phyloP scores from a whole-genome alignment of 108 stramenopile genomes.

The Cyclostephanos tholiformis region DNA sequence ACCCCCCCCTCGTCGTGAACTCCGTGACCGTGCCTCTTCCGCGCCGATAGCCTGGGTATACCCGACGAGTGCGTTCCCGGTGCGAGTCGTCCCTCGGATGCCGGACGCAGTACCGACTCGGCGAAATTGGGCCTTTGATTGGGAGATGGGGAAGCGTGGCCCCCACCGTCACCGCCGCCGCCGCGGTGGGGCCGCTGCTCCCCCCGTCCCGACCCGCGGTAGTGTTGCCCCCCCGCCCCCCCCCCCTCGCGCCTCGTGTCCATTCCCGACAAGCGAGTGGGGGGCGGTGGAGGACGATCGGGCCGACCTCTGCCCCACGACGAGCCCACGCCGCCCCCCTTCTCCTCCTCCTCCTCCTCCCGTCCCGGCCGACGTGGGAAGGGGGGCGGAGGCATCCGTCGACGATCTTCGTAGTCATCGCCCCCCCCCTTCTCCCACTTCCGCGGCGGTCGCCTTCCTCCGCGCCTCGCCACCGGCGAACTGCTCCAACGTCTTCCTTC shows the following conservation, averaged over 20 bases:
- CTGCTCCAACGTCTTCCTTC: slow-evolving; percentile 22
- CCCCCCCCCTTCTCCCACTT: background rate
- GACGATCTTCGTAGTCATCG: background rate
- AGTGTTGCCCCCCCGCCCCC: background rate
- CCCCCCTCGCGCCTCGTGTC: background rate
- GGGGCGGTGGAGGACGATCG: too few relatives aligned
- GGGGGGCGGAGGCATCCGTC: background rate
- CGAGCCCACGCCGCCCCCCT: background rate
- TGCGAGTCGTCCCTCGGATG: slow-evolving; percentile 23
- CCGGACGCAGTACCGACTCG: slow-evolving; percentile 36
- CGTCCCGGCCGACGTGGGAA: background rate
- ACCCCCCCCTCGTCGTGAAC: slow-evolving; percentile 57
- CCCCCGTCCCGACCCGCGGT: background rate
- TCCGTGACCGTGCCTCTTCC: slow-evolving; percentile 59
- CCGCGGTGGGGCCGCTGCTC: slow-evolving; percentile 26
- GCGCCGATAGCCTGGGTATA: slow-evolving; percentile 69
- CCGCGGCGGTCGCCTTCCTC: background rate
- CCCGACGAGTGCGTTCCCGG: slow-evolving; percentile 45
- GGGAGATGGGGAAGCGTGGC: slow-evolving; percentile 16
- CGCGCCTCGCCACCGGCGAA: background rate
- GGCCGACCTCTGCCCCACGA: too few relatives aligned
- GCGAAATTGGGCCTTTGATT: slow-evolving; percentile 34
- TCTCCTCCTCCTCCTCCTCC: background rate
- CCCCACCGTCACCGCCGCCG: too few relatives aligned
- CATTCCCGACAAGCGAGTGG: background rate